Evolutionary conservation across 2,329 filamentous ascomycete species (phyloP), one percentile per base, ranked within the genome.

Genomic region (Sclerotinia trifoliorum): DNA sequence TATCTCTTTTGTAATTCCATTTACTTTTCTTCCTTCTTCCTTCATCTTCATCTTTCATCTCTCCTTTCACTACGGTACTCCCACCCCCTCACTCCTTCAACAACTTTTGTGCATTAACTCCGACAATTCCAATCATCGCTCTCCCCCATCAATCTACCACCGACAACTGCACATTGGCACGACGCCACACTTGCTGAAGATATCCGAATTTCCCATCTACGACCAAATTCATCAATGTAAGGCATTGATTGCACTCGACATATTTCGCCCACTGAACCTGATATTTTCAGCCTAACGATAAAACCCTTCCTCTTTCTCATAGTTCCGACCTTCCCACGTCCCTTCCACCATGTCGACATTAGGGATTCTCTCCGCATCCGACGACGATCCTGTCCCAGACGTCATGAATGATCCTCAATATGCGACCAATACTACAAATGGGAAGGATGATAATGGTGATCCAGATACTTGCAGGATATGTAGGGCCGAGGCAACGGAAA

Each of bases 391-490:
- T 70, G 65, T 73, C 56, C 81, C 83, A 48, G 84, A 87, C 72
- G 72, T 86, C 73, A 87, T 86, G 85, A 86, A 86, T 77, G 84
- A 87, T 73, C 82, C 83, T 58, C 78, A 80, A 66, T 84, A 81
- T 72, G 81, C 79, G 70, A 80, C 79, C 24, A 81, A 81, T 65
- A 73, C 69, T n/a, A 68, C 55, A 8, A 68, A 68, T n/a, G 73
- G 68, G 2, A 75, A 76, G 39, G 76, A 78, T 70, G 76, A 73
- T 24, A 73, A 63, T 24, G 73, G 69, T 26, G 77, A 78, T 57
- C 71, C 85, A 68, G 92, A 96, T 77, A 96, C 93, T n/a, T 99
- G 95, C 82, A 90, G 95, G 70, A 99, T 99, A 83, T 99, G 95
- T 80, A 88, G 96, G 74, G 93, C 92, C 65, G 96, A 99, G 79